Evolutionary conservation across 306 rosid species (phyloP).

Genomic region (Acacia acuminata): DNA sequence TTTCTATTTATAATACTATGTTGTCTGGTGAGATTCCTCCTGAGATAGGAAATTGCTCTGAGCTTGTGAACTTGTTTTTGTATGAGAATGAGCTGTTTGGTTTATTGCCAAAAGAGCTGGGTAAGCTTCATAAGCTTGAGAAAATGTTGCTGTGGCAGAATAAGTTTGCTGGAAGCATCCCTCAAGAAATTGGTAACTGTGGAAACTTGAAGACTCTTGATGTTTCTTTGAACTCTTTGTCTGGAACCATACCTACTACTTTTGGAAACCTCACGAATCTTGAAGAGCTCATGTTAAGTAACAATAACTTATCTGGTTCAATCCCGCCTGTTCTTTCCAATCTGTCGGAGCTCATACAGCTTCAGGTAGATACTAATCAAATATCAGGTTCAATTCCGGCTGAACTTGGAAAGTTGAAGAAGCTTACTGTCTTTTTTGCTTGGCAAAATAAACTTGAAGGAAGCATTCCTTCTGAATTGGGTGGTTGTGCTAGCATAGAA

Average conservation of each 20-base stretch:
- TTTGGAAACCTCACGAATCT: slow-evolving; percentile 65
- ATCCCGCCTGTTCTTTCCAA: slow-evolving; percentile 64
- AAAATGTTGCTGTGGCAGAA: slow-evolving; percentile 84
- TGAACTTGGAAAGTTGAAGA: slow-evolving; percentile 61
- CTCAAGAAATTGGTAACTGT: slow-evolving; percentile 75
- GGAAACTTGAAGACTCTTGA: slow-evolving; percentile 62
- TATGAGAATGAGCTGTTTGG: slow-evolving; percentile 77
- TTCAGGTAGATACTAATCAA: slow-evolving; percentile 78
- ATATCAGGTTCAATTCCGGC: slow-evolving; percentile 73
- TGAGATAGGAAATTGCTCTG: slow-evolving; percentile 84
- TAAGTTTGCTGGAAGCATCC: slow-evolving; percentile 59
- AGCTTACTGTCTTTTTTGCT: slow-evolving; percentile 64
- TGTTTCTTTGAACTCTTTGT: slow-evolving; percentile 69
- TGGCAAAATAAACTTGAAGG: slow-evolving; percentile 95
- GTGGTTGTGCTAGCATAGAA: slow-evolving; percentile 60
- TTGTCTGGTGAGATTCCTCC: slow-evolving; percentile 81
- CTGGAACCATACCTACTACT: slow-evolving; percentile 71
- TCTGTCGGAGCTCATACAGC: slow-evolving; percentile 67
- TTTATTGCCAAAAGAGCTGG: slow-evolving; percentile 64
- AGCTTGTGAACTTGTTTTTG: slow-evolving; percentile 72
- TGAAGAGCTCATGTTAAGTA: slow-evolving; percentile 86
- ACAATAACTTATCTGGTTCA: slow-evolving; percentile 77
- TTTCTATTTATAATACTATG: slow-evolving; percentile 76
- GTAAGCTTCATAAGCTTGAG: slow-evolving; percentile 74
- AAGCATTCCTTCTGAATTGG: slow-evolving; percentile 63